Evolutionary conservation across 2,329 filamentous ascomycete species (phyloP).

Genomic region (Fusarium algeriense): DNA sequence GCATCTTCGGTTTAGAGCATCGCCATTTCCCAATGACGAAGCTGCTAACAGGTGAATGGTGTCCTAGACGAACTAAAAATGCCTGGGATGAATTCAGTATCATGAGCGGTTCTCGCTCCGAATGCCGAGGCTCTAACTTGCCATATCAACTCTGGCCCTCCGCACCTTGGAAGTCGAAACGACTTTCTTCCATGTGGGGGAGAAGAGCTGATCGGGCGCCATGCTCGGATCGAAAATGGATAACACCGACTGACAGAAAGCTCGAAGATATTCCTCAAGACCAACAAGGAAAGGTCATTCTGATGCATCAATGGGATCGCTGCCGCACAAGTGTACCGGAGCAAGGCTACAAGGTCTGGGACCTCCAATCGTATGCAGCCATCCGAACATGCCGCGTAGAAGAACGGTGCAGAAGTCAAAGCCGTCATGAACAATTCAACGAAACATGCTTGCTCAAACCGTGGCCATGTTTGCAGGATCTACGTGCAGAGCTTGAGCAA

Average conservation of each 20-base stretch:
- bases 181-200: background rate
- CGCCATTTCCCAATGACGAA: conserved; percentile 2
- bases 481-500: conserved; percentile 1
- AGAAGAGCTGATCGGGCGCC: background rate
- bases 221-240: background rate
- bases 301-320: conserved; percentile 5
- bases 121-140: background rate
- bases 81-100: background rate
- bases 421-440: background rate
- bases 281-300: background rate
- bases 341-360: background rate
- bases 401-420: conserved; percentile 1
- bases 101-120: background rate
- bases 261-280: rapidly evolving
- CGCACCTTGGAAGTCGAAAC: conserved; percentile 1
- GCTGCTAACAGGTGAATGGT: background rate
- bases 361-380: background rate
- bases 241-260: rapidly evolving
- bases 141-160: conserved; percentile 2
- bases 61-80: background rate
- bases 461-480: background rate
- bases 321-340: conserved; percentile 3
- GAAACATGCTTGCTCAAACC: background rate
- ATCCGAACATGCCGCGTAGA: background rate
- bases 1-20: conserved; percentile 5